Conservation (phyloP, 371 early-diverging fungal genomes). For the Saksenaea oblongispora region DNA sequence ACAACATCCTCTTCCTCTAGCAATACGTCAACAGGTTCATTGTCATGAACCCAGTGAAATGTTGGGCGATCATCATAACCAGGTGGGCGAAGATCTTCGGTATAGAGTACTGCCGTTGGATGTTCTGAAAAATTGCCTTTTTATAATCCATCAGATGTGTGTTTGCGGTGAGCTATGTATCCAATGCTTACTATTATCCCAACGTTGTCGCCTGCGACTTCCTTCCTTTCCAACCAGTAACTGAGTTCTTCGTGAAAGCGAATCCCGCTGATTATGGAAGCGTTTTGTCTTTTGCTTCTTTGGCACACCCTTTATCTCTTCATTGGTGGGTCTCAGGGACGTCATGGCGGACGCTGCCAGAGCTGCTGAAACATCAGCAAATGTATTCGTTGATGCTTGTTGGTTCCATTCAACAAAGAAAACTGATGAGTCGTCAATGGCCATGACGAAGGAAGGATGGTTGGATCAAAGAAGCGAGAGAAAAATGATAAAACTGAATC, state of each 20-base stretch:
- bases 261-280: slow-evolving; percentile 13
- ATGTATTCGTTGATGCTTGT: background rate
- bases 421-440: background rate
- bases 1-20: slow-evolving; percentile 4
- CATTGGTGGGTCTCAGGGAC: background rate
- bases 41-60: background rate
- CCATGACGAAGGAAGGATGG: background rate
- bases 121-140: slow-evolving; percentile 36
- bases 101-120: slow-evolving; percentile 34
- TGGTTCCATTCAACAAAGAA: slow-evolving; percentile 1
- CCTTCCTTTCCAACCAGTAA: slow-evolving; percentile 36
- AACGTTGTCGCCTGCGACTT: slow-evolving; percentile 33
- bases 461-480: too few relatives aligned
- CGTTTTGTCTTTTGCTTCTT: slow-evolving; percentile 11
- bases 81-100: slow-evolving; percentile 38
- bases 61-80: slow-evolving; percentile 21
- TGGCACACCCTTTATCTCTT: background rate
- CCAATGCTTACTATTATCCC: slow-evolving; percentile 33
- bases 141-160: background rate
- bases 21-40: slow-evolving; percentile 13
- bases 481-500: too few relatives aligned
- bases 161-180: background rate
- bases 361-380: slow-evolving; percentile 1
- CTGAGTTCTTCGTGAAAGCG: slow-evolving; percentile 13
- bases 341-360: background rate